Percentiles rank a stretch among this genome's conserved stretches.
These are phyloP conservation scores for Avena sativa DNA, from an alignment of 176 grass and related monocot genomes.

Conservation along the genomic window DNA sequence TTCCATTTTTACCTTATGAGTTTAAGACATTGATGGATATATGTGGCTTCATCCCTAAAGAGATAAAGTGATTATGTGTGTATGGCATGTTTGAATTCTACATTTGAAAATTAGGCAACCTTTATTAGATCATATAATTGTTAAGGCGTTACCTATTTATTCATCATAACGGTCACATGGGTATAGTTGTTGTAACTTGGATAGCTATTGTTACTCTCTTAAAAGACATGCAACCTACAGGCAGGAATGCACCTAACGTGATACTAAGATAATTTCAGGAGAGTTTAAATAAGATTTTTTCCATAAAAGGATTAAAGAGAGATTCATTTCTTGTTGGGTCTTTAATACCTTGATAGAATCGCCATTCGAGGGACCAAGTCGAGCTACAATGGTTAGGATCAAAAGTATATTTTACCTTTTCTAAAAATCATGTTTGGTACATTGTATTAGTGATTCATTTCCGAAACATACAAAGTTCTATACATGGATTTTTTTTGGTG, in stretches of 20 bases:
- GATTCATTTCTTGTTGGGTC: not conserved
- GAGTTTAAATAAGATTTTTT: not conserved
- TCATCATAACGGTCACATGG: not conserved
- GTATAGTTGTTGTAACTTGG: slow-evolving; percentile 9
- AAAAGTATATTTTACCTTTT: slow-evolving; percentile 10
- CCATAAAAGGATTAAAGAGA: not conserved
- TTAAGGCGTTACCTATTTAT: not conserved
- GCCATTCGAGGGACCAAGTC: not conserved
- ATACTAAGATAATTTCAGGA: not conserved
- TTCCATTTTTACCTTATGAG: not conserved
- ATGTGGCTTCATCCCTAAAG: not conserved
- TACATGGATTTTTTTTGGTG: not conserved
- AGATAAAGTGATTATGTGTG: not conserved
- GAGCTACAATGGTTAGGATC: not conserved
- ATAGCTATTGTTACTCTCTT: slow-evolving; percentile 4
- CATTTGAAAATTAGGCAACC: not conserved
- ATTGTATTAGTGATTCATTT: not conserved
- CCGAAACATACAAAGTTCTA: not conserved
- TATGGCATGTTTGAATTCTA: not conserved
- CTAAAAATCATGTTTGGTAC: not conserved
- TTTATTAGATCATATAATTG: slow-evolving; percentile 7
- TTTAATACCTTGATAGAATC: not conserved
- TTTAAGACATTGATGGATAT: not conserved
- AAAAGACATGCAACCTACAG: not conserved
- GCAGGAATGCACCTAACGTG: not conserved